Evolutionary conservation across 2,329 filamentous ascomycete genomes (phyloP), one percentile per base, ranked within the genome.

Genomic region (Sarocladium oryzae): DNA sequence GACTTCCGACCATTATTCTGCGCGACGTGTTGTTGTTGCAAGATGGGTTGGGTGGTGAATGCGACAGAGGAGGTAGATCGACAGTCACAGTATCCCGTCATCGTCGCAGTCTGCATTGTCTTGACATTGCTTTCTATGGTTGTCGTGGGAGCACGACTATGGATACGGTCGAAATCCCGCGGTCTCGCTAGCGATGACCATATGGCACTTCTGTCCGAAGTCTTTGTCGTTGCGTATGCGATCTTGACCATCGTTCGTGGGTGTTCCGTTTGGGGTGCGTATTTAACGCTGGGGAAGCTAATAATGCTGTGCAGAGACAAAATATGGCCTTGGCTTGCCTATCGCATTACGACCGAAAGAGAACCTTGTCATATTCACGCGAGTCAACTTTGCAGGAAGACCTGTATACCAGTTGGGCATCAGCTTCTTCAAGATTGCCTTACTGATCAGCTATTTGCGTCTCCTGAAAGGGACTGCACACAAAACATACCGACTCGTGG

Each of bases 371-470:
- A 62, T 63, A 0, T 79, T 78, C 58, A 74, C 72, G 0, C 59
- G 74, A 51, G 63, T 76, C 57, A 80, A 80, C 59, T 79, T 70
- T 55, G 73, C 72, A 4, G 77, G 76, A 2, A 69, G 77, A 2
- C 77, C 77, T 0, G 70, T 79, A 40, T 80, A 80, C 54, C 75
- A 79, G 54, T 48, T 77, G 7, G 77, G 77, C 33, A 77, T 80
- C 59, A 74, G 73, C 53, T 77, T 77, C 52, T 80, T 80, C 69
- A 80, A 80, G 58, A 71, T 78, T 24, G 75, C 76, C 0, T 64
- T 79, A 2, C 65, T 77, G 52, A 71, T 79, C 56, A 76, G 73
- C 55, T 79, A 78, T 55, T 61, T 79, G 16, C 70, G 75, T 5
- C 67, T 80, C 2, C 65, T 79, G 30, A 69, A 70, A 37, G 70